A percentile compares a stretch with the other conserved stretches of the same genome.
These are phyloP conservation scores for Sherardia arvensis DNA, from an alignment of 257 asterid genomes.

Conservation along the genomic window DNA sequence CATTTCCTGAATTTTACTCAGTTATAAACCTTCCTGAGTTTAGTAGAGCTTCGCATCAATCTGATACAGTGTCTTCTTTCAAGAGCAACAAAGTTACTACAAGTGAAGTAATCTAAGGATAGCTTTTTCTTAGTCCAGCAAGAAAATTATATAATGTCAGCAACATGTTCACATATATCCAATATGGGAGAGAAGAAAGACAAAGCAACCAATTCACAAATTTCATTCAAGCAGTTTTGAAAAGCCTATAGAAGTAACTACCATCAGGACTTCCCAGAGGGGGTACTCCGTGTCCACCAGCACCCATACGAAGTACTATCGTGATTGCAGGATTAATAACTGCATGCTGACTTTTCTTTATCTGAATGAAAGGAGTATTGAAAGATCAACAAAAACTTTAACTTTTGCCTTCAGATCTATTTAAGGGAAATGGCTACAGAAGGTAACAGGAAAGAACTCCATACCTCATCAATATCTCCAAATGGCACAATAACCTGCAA, in stretches of 20 bases:
- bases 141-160: not conserved
- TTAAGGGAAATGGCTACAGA: slow-evolving; percentile 11
- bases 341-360: slow-evolving; percentile 87
- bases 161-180: not conserved
- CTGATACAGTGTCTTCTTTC: not conserved
- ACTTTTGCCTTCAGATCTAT: slow-evolving; percentile 10
- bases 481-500: slow-evolving; percentile 82
- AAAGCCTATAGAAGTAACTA: slow-evolving; percentile 23
- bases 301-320: slow-evolving; percentile 70
- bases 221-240: not conserved
- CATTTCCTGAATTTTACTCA: not conserved
- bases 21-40: not conserved
- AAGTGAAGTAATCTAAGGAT: not conserved
- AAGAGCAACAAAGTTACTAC: not conserved
- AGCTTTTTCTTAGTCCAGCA: not conserved
- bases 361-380: slow-evolving; percentile 32
- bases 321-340: slow-evolving; percentile 83
- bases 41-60: not conserved
- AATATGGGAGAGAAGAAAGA: not conserved
- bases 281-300: slow-evolving; percentile 89
- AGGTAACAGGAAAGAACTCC: slow-evolving; percentile 11
- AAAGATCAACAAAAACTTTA: slow-evolving; percentile 10
- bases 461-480: slow-evolving; percentile 90
- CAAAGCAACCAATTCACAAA: slow-evolving; percentile 1
- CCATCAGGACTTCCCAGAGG: slow-evolving; percentile 84